Percentiles rank a stretch among this genome's conserved stretches.
Evolutionary conservation across 192 early-diverging fungal species (phyloP).

Genomic region (Entophlyctis luteolus): DNA sequence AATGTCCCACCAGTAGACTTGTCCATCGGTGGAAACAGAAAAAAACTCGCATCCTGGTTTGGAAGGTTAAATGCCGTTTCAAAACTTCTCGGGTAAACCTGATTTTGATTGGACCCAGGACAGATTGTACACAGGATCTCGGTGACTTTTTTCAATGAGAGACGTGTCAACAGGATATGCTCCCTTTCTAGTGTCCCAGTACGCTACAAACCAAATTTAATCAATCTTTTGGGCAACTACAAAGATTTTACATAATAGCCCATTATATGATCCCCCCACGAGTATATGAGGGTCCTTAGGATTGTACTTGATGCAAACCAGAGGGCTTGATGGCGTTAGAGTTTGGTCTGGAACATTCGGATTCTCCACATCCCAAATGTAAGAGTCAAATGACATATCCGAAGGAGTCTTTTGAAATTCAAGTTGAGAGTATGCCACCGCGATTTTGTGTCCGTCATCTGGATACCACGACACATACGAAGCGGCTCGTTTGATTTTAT

Average conservation of each 20-base stretch:
- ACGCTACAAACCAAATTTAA: too few relatives aligned
- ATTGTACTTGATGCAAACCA: slow-evolving; percentile 60
- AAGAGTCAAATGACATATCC: slow-evolving; percentile 55
- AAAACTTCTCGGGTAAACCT: background rate
- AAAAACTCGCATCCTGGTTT: slow-evolving; percentile 57
- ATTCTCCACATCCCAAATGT: slow-evolving; percentile 67
- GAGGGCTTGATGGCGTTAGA: slow-evolving; percentile 47
- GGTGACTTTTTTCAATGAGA: slow-evolving; percentile 52
- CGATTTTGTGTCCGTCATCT: slow-evolving; percentile 60
- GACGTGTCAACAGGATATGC: slow-evolving; percentile 56
- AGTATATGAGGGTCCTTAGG: slow-evolving; percentile 64
- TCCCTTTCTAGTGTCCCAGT: slow-evolving; percentile 61
- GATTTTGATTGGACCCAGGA: slow-evolving; percentile 62
- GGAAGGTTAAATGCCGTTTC: too few relatives aligned
- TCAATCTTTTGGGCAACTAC: too few relatives aligned
- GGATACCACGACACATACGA: slow-evolving; percentile 59
- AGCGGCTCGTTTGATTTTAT: slow-evolving; percentile 48
- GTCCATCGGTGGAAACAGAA: slow-evolving; percentile 57
- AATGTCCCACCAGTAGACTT: slow-evolving; percentile 65
- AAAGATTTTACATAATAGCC: slow-evolving; percentile 42
- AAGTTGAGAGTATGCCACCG: slow-evolving; percentile 56
- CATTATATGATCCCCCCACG: slow-evolving; percentile 60
- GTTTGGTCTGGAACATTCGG: slow-evolving; percentile 57
- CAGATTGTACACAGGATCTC: slow-evolving; percentile 58
- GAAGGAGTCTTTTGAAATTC: slow-evolving; percentile 53